Evolutionary conservation across 768 basidiomycete species (phyloP).

Genomic region (Cantharellus anzutake): DNA sequence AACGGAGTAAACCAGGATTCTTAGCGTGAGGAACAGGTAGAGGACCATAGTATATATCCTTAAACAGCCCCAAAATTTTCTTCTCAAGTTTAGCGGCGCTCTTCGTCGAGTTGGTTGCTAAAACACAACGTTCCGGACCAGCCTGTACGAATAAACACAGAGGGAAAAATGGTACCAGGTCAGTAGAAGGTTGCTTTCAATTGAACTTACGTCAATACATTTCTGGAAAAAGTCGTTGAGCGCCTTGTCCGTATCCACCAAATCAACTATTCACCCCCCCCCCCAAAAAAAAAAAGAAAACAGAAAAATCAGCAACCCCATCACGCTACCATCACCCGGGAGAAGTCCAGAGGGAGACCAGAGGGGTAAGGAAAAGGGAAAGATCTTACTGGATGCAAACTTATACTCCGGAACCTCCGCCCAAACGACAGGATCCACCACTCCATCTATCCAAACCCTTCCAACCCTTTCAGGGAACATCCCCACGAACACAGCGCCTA

Average conservation of each 20-base stretch:
- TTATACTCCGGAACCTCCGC: slow-evolving; percentile 9
- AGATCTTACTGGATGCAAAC: slow-evolving; percentile 1
- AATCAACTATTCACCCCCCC: slow-evolving; percentile 8
- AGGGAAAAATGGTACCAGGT: background rate
- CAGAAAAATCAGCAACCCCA: background rate
- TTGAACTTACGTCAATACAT: slow-evolving; percentile 13
- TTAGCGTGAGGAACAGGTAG: slow-evolving; percentile 13
- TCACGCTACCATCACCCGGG: no score
- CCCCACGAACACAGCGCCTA: slow-evolving; percentile 19
- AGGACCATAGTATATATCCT: slow-evolving; percentile 13
- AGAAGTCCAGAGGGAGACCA: no score
- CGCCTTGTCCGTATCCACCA: slow-evolving; percentile 12
- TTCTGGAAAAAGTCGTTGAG: slow-evolving; percentile 15
- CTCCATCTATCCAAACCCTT: slow-evolving; percentile 16
- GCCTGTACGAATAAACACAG: slow-evolving; percentile 9
- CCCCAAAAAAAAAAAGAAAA: background rate
- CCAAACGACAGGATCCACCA: slow-evolving; percentile 17
- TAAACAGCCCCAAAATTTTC: slow-evolving; percentile 12
- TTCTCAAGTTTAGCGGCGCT: slow-evolving; percentile 7
- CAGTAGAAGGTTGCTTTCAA: background rate
- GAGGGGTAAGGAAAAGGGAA: no score
- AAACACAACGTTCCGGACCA: slow-evolving; percentile 14
- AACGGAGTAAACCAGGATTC: slow-evolving; percentile 15
- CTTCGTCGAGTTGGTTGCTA: slow-evolving; percentile 11
- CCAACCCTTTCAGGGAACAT: slow-evolving; percentile 19